A percentile compares a stretch with the other conserved stretches of the same genome.
These are phyloP conservation scores for Lachancea lanzarotensis DNA, from an alignment of 805 yeast species.

Conservation along the genomic window DNA sequence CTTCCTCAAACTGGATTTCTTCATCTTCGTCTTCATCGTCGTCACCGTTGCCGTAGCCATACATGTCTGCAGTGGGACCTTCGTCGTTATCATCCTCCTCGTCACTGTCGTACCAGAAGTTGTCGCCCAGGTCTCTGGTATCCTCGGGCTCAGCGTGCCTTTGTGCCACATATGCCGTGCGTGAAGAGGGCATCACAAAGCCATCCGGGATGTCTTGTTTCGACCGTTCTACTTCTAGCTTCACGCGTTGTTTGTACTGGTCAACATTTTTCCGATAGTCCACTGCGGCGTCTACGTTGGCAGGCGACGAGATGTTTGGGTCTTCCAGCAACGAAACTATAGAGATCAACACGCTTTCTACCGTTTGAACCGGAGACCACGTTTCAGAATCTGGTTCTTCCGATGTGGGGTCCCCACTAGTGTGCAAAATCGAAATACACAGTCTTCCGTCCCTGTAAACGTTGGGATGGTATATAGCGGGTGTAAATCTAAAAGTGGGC, in stretches of 20 bases:
- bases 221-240: constrained; percentile 76
- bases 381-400: constrained; percentile 93
- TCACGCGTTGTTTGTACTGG: constrained; percentile 66
- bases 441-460: constrained; percentile 89
- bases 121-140: constrained; percentile 64
- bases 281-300: constrained; percentile 93
- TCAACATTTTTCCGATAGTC: constrained; percentile 79
- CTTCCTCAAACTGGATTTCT: constrained; percentile 26
- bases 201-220: constrained; percentile 83
- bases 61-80: constrained; percentile 56
- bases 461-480: constrained; percentile 91
- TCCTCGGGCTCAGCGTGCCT: constrained; percentile 31
- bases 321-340: constrained; percentile 88
- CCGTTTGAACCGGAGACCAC: constrained; percentile 92
- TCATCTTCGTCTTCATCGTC: constrained; percentile 40
- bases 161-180: constrained; percentile 42
- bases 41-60: constrained; percentile 37
- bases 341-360: constrained; percentile 82
- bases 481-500: constrained; percentile 86
- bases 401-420: constrained; percentile 81
- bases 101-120: constrained; percentile 72
- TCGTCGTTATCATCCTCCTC: constrained; percentile 66
- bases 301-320: constrained; percentile 90
- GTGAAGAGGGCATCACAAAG: constrained; percentile 71
- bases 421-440: constrained; percentile 89